These are phyloP conservation scores for Arachnomyces sp. DNA, from an alignment of 2,329 filamentous ascomycete genomes.

Conservation along the genomic window DNA sequence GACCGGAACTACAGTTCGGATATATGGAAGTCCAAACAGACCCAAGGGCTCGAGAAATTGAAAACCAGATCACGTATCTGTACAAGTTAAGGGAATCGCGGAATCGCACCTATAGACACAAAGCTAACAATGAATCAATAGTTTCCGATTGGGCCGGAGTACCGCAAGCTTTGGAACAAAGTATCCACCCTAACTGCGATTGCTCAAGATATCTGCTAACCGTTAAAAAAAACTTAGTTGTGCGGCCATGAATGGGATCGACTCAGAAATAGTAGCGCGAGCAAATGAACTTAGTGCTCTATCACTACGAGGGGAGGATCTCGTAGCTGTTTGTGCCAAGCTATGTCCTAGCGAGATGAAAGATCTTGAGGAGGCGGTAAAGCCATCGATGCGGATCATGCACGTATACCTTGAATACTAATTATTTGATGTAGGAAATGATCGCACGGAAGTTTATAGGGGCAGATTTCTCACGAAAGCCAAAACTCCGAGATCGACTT, in stretches of 20 bases:
- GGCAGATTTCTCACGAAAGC: conserved; percentile 26
- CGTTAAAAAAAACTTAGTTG: conserved; percentile 44
- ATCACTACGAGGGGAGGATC: conserved; percentile 64
- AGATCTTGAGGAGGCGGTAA: conserved; percentile 61
- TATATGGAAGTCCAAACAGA: conserved; percentile 52
- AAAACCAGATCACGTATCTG: conserved; percentile 55
- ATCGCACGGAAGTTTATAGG: conserved; percentile 54
- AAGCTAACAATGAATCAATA: conserved; percentile 17
- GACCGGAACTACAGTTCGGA: conserved; percentile 44
- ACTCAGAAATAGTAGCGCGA: conserved; percentile 61
- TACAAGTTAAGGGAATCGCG: conserved; percentile 48
- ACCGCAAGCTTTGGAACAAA: conserved; percentile 75
- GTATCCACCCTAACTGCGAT: conserved; percentile 21
- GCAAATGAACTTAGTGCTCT: conserved; percentile 67
- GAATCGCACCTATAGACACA: background rate
- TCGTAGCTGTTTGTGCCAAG: conserved; percentile 63
- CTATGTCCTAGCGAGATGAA: conserved; percentile 56
- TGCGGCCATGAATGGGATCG: conserved; percentile 79
- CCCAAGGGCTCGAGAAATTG: conserved; percentile 33
- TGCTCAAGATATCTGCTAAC: background rate
- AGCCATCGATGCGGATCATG: conserved; percentile 12
- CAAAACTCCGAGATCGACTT: background rate
- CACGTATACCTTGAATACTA: conserved; percentile 3
- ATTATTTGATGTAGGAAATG: conserved; percentile 33
- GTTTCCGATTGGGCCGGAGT: conserved; percentile 57